phyloP scores from a whole-genome alignment of 192 early-diverging fungal genomes.

The Linnemannia elongata region DNA sequence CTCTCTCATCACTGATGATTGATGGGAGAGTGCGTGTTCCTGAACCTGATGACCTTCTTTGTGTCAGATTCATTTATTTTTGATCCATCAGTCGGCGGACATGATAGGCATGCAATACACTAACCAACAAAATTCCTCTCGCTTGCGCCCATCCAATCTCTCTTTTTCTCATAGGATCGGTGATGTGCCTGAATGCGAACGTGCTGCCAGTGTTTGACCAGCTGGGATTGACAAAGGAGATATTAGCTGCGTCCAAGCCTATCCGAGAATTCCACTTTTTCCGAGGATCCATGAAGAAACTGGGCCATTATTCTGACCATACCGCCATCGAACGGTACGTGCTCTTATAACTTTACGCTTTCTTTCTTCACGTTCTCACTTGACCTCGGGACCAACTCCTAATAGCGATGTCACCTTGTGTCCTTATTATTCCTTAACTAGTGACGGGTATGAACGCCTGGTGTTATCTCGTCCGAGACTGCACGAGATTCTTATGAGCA shows the following conservation, averaged over 20 bases:
- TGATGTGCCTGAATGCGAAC: conserved; percentile 3
- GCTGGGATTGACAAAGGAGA: background rate
- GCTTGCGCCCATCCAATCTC: background rate
- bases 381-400: background rate
- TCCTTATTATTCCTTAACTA: background rate
- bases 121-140: background rate
- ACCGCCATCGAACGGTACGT: background rate
- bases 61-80: background rate
- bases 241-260: background rate
- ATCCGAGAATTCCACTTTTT: background rate
- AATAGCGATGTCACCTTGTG: background rate
- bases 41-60: background rate
- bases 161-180: background rate
- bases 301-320: background rate
- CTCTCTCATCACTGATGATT: too few relatives aligned
- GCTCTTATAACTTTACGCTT: too few relatives aligned
- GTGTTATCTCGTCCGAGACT: conserved; percentile 18
- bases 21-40: background rate
- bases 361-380: too few relatives aligned
- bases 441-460: conserved; percentile 20
- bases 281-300: background rate
- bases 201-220: conserved; percentile 3
- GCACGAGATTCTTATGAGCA: conserved; percentile 6
- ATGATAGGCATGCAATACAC: background rate
- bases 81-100: background rate